Percentiles rank a stretch among this genome's conserved stretches.
phyloP scores from a whole-genome alignment of 805 yeast genomes.

The Kodamaea laetipori region DNA sequence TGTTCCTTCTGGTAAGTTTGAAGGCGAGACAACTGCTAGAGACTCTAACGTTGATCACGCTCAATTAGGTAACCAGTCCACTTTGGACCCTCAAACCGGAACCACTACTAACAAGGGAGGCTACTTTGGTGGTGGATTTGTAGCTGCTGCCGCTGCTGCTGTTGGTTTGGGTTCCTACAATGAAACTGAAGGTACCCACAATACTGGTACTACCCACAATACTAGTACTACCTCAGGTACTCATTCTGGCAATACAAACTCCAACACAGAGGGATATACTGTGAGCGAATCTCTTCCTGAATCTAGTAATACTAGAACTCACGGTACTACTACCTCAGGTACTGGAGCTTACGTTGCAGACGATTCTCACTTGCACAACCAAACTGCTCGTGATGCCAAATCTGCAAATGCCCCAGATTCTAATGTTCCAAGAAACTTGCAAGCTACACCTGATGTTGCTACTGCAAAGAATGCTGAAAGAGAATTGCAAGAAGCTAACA shows the following conservation, averaged over 20 bases:
- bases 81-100: background rate
- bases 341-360: background rate
- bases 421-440: constrained; percentile 7
- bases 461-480: background rate
- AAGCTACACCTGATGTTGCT: constrained; percentile 3
- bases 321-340: background rate
- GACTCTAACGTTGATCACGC: too few relatives aligned
- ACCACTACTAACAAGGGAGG: background rate
- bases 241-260: background rate
- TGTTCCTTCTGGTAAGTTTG: background rate
- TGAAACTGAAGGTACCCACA: background rate
- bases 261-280: background rate
- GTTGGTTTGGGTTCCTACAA: background rate
- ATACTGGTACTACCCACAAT: background rate
- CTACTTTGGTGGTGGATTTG: background rate
- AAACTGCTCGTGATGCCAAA: background rate
- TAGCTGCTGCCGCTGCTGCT: background rate
- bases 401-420: background rate
- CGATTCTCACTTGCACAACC: background rate
- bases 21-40: background rate
- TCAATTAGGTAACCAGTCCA: too few relatives aligned
- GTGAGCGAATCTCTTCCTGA: background rate
- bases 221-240: background rate
- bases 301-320: background rate
- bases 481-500: background rate